Base-by-base conservation (phyloP, 2,329 filamentous ascomycete species). In the Colletotrichum brevisporum region DNA sequence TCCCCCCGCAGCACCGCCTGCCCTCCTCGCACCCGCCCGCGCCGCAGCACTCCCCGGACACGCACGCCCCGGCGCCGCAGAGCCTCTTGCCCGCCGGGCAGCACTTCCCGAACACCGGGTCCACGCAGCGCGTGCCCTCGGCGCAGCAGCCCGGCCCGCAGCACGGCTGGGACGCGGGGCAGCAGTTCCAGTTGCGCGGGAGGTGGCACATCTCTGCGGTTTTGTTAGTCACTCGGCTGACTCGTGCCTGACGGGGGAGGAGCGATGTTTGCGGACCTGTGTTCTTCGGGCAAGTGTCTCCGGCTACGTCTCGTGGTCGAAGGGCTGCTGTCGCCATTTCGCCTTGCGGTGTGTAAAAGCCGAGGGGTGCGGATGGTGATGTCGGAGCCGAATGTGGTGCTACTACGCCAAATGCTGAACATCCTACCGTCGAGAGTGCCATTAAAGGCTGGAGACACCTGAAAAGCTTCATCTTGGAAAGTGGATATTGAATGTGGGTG, bases 111-210 rank as follows among this genome's bases (percentile, higher is more conserved):
- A 63, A 36, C 18, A 21, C 45, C 50, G 5, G 18, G 59, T 70
- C 70, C 26, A 58, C 70, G 63, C 67, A 71, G 52, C 41, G 27
- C 3, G 21, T 48, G 12, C 57, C 57, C 6, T 26, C 1, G 18
- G 50, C 54, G 58, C 67, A 71, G 62, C 67, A 71, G 48, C 69
- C 62, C 2, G 63, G 52, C 0, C 67, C 63, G 63, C 67, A 71
- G 39, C 63, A 70, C 3, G 31, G 54, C 5, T 52, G 43, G 6
- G 58, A 39, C 2, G 4, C 21, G 4, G 54, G 24, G 58, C 67
- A 71, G 50, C 67, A 70, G 55, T 67, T 67, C 66, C 66, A 69
- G 63, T 68, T 63, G 67, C 51, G 67, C 1, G 69, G 58, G n/a
- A 58, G 55, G 43, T 70, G 55, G 47, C 69, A 71, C 45, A 47